Percentiles rank a stretch among this genome's conserved stretches.
Conservation (phyloP, 805 yeast genomes). For the Wickerhamomyces canadensis region DNA sequence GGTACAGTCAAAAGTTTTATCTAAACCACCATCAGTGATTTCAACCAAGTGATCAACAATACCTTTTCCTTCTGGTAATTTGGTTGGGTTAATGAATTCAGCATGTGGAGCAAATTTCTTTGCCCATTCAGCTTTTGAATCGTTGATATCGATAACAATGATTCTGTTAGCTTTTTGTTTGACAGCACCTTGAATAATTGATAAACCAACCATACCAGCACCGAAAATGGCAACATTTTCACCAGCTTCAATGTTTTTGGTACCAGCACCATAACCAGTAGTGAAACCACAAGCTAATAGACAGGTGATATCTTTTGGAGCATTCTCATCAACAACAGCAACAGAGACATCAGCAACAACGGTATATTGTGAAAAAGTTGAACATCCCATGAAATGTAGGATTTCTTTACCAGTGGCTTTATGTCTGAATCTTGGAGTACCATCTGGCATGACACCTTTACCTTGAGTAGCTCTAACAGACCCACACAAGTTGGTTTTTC, state of each 20-base stretch:
- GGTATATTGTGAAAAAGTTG: conserved; percentile 94
- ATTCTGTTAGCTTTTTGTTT: conserved; percentile 75
- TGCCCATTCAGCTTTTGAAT: conserved; percentile 82
- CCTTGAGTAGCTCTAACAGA: conserved; percentile 97
- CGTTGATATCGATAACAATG: conserved; percentile 84
- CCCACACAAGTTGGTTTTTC: conserved; percentile 95
- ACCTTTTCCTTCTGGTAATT: conserved; percentile 66
- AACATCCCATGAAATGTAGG: conserved; percentile 96
- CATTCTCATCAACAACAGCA: conserved; percentile 82
- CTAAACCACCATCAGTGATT: conserved; percentile 95
- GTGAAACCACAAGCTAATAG: conserved; percentile 98
- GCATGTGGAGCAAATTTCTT: conserved; percentile 82
- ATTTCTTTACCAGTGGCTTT: conserved; percentile 70
- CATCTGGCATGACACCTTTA: conserved; percentile 98
- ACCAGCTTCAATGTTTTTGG: conserved; percentile 82
- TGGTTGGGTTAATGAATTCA: conserved; percentile 83
- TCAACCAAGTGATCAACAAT: conserved; percentile 79
- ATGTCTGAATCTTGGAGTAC: conserved; percentile 83
- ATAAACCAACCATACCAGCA: conserved; percentile 95
- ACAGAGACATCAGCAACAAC: conserved; percentile 97
- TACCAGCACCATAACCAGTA: conserved; percentile 97
- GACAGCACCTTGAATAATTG: conserved; percentile 93
- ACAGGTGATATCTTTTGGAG: conserved; percentile 83
- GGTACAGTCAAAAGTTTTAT: conserved; percentile 95
- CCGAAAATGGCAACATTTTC: conserved; percentile 96